Percentiles rank a stretch among this genome's conserved stretches.
phyloP scores from a whole-genome alignment of 2,329 filamentous ascomycete genomes.

The Rhexocercosporidium sp. region DNA sequence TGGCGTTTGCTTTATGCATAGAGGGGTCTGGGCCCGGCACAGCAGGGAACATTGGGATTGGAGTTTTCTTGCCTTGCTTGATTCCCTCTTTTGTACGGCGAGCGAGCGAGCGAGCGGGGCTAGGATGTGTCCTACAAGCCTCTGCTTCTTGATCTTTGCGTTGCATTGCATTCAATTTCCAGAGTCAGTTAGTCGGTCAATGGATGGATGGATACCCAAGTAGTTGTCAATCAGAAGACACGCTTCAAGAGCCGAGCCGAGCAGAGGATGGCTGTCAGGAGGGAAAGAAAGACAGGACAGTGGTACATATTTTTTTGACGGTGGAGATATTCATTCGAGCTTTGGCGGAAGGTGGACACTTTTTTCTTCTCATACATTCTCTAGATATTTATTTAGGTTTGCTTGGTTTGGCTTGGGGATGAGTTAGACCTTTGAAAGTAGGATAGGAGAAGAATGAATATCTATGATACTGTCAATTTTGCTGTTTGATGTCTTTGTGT shows the following conservation, averaged over 20 bases:
- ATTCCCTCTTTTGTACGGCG: not conserved
- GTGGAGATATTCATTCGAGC: not conserved
- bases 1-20: slow-evolving; percentile 6
- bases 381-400: not conserved
- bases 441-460: slow-evolving; percentile 17
- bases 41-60: not conserved
- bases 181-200: not conserved
- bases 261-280: not conserved
- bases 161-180: not conserved
- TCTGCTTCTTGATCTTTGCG: not conserved
- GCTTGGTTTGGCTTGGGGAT: not conserved
- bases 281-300: not conserved
- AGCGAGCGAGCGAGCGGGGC: not conserved
- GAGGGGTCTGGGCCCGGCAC: not conserved
- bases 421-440: slow-evolving; percentile 1
- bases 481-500: not conserved
- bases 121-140: not conserved
- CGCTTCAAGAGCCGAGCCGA: not conserved
- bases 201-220: not conserved
- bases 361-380: not conserved
- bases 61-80: not conserved
- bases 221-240: not conserved
- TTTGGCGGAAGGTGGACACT: not conserved
- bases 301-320: not conserved
- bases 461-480: slow-evolving; percentile 11